Percentiles rank a stretch among this genome's conserved stretches.
These are phyloP conservation scores for Flagelloscypha sp. DNA, from an alignment of 768 basidiomycete species.

Conservation along the genomic window DNA sequence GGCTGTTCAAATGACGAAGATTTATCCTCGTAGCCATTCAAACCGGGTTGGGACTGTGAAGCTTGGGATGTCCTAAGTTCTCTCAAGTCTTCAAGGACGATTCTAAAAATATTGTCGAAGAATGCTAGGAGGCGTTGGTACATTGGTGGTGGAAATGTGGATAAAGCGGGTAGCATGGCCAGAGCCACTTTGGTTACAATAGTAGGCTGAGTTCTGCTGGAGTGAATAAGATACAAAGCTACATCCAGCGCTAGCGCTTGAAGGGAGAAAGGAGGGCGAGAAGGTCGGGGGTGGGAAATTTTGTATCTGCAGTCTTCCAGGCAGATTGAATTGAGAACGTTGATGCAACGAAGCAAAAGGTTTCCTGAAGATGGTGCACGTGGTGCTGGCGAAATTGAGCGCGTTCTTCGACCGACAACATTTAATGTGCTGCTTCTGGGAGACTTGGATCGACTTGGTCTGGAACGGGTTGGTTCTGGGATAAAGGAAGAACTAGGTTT, in stretches of 20 bases:
- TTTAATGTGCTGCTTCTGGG: too few species aligned
- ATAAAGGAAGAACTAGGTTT: too few species aligned
- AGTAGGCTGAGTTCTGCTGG: conserved; percentile 41
- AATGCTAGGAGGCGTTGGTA: conserved; percentile 54
- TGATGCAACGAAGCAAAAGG: conserved; percentile 51
- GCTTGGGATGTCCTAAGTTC: too few species aligned
- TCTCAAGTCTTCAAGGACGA: conserved; percentile 40
- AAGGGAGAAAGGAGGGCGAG: conserved; percentile 66
- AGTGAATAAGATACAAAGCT: conserved; percentile 54
- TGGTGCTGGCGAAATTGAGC: conserved; percentile 40
- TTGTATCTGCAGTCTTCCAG: conserved; percentile 67
- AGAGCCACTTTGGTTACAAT: conserved; percentile 54
- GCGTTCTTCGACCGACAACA: too few species aligned
- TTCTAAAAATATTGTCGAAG: conserved; percentile 56
- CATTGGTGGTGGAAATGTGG: conserved; percentile 58
- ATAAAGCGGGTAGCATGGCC: conserved; percentile 68
- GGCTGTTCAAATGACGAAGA: too few species aligned
- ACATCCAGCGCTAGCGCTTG: conserved; percentile 67
- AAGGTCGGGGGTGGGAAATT: conserved; percentile 48
- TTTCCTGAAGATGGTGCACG: conserved; percentile 45
- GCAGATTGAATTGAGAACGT: conserved; percentile 54
- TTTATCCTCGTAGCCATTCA: too few species aligned
- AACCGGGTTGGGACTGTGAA: too few species aligned
- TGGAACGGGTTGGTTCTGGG: too few species aligned
- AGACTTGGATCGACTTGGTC: too few species aligned